Conservation (phyloP, 768 basidiomycete species). For the Ramaria sp. region DNA sequence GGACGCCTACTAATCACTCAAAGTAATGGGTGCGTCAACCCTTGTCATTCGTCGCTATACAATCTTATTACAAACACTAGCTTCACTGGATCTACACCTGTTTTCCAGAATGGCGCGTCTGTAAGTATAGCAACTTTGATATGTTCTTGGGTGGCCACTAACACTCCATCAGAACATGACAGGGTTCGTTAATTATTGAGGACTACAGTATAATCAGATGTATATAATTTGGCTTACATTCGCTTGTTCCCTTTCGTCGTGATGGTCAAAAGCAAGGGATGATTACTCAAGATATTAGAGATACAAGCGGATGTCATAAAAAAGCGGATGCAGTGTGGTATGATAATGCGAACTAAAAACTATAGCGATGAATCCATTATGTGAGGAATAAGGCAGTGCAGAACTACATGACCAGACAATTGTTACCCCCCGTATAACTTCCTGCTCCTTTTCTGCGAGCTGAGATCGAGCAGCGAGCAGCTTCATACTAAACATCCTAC, state of each 20-base stretch:
- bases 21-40: slow-evolving; percentile 42
- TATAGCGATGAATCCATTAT: background rate
- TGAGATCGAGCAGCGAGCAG: slow-evolving; percentile 72
- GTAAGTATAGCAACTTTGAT: slow-evolving; percentile 29
- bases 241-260: background rate
- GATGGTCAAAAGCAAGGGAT: background rate
- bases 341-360: background rate
- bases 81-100: slow-evolving; percentile 52
- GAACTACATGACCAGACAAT: background rate
- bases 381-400: background rate
- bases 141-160: slow-evolving; percentile 1
- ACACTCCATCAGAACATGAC: slow-evolving; percentile 41
- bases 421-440: background rate
- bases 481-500: slow-evolving; percentile 40
- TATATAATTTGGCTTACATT: background rate
- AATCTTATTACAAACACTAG: slow-evolving; percentile 23
- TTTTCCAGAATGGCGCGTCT: slow-evolving; percentile 44
- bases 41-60: background rate
- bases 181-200: slow-evolving; percentile 42
- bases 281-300: background rate
- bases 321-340: slow-evolving; percentile 1
- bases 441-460: slow-evolving; percentile 58
- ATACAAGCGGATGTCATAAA: background rate
- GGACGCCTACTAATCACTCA: slow-evolving; percentile 59
- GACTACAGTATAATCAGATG: background rate